Evolutionary conservation across 1,284 basidiomycete genomes (phyloP).

Genomic region (Sphagnurus paluster): DNA sequence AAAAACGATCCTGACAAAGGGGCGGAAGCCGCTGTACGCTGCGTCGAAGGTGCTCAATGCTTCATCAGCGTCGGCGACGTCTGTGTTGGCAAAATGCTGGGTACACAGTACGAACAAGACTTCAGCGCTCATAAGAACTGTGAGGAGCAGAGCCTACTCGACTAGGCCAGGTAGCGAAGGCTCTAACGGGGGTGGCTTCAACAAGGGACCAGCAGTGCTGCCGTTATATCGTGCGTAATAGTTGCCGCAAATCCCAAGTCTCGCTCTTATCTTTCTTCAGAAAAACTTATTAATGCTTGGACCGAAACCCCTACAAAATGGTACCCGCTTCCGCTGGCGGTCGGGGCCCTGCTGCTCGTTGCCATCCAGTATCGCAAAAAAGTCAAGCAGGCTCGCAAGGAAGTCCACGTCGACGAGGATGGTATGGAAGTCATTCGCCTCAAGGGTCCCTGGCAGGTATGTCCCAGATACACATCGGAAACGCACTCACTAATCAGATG

Average conservation of each 20-base stretch:
- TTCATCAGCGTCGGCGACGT: constrained; percentile 53
- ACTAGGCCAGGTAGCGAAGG: constrained; percentile 31
- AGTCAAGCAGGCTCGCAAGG: constrained; percentile 44
- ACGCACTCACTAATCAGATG: constrained; percentile 4
- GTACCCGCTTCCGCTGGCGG: constrained; percentile 93
- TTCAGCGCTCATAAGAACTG: constrained; percentile 44
- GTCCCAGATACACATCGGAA: constrained; percentile 23
- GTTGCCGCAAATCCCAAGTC: constrained; percentile 7
- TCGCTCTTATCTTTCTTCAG: constrained; percentile 20
- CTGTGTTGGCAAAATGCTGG: constrained; percentile 49
- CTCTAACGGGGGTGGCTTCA: constrained; percentile 21
- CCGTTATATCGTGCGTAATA: constrained; percentile 52
- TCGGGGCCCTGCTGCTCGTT: constrained; percentile 87
- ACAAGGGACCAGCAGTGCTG: constrained; percentile 28
- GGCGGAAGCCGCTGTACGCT: constrained; percentile 49
- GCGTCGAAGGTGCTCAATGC: constrained; percentile 53
- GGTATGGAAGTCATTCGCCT: constrained; percentile 73
- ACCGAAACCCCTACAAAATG: constrained; percentile 88
- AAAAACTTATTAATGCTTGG: constrained; percentile 75
- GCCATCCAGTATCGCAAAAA: constrained; percentile 80
- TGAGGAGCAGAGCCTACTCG: constrained; percentile 50
- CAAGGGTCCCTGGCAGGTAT: constrained; percentile 93
- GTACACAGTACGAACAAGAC: constrained; percentile 50
- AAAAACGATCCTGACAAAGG: constrained; percentile 45
- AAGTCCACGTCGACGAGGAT: constrained; percentile 74